Percentiles rank a stretch among this genome's conserved stretches.
Conservation (phyloP, 129 eudicot species). For the Helianthus tuberosus region DNA sequence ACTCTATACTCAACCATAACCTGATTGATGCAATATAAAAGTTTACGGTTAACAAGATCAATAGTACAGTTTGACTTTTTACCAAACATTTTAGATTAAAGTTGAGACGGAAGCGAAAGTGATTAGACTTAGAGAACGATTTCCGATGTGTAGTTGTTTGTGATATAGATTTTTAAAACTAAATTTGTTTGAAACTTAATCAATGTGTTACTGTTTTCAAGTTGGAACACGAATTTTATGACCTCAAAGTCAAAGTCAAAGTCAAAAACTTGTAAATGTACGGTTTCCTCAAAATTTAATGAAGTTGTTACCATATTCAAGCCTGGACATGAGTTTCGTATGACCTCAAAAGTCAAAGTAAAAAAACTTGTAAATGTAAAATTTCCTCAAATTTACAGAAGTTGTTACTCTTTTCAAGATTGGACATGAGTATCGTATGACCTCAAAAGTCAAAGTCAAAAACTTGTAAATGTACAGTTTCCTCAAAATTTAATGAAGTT, state of each 20-base stretch:
- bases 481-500: too few relatives aligned
- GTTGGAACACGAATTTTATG: not conserved
- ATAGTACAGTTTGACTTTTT: not conserved
- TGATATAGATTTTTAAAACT: not conserved
- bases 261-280: too few relatives aligned
- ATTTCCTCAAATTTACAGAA: too few relatives aligned
- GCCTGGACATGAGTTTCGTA: too few relatives aligned
- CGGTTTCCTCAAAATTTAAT: too few relatives aligned
- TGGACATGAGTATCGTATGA: too few relatives aligned
- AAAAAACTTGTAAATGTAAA: too few relatives aligned
- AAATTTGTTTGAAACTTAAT: not conserved
- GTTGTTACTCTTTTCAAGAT: too few relatives aligned
- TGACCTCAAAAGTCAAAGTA: too few relatives aligned
- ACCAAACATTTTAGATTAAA: not conserved
- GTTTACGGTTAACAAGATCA: not conserved
- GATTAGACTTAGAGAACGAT: not conserved
- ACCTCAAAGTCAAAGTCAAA: not conserved
- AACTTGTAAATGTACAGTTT: too few relatives aligned
- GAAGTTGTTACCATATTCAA: too few relatives aligned
- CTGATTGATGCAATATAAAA: constrained; percentile 47
- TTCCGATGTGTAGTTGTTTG: not conserved
- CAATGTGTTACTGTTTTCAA: not conserved
- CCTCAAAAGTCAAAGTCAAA: too few relatives aligned
- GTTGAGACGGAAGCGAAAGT: not conserved
- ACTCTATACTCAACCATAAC: constrained; percentile 74